These are phyloP conservation scores for Polyplosphaeria fusca DNA, from an alignment of 495 filamentous ascomycete species.

Conservation along the genomic window DNA sequence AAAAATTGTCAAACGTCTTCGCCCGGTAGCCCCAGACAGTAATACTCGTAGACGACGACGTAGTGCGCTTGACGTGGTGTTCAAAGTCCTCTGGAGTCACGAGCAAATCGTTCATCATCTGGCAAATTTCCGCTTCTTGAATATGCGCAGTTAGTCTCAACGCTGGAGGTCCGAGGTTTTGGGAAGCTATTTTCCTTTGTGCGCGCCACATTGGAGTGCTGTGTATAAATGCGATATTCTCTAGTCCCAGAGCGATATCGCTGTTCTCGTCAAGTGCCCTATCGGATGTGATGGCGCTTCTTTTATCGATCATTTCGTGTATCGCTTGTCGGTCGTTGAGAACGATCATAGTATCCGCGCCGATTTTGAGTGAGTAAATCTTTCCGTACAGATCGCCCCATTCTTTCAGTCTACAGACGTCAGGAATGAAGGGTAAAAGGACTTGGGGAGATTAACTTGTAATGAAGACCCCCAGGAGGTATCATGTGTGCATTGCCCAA, in stretches of 20 bases:
- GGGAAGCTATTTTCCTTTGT: conserved; percentile 11
- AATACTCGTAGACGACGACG: conserved; percentile 6
- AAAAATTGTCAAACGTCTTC: conserved; percentile 8
- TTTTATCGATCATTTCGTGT: conserved; percentile 35
- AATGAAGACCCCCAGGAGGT: not conserved
- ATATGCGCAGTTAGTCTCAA: not conserved
- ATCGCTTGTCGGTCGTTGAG: conserved; percentile 34
- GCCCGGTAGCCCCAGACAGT: conserved; percentile 10
- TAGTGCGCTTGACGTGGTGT: conserved; percentile 7
- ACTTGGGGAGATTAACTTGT: too few species aligned
- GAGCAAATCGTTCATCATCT: conserved; percentile 12
- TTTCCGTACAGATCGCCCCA: conserved; percentile 23
- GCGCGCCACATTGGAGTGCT: conserved; percentile 9
- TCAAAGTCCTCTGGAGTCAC: conserved; percentile 10
- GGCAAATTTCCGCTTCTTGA: conserved; percentile 7
- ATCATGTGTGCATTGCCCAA: conserved; percentile 11
- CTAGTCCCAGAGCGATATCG: not conserved
- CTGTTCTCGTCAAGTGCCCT: not conserved
- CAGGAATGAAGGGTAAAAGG: too few species aligned
- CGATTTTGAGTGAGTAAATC: conserved; percentile 37
- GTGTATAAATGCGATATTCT: conserved; percentile 12
- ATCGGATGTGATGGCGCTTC: conserved; percentile 9
- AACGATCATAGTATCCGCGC: conserved; percentile 31
- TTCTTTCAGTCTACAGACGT: conserved; percentile 11
- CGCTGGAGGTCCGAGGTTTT: not conserved